Evolutionary conservation across 1,139 yeast species (phyloP).

Genomic region (Geotrichum phurueaensis): DNA sequence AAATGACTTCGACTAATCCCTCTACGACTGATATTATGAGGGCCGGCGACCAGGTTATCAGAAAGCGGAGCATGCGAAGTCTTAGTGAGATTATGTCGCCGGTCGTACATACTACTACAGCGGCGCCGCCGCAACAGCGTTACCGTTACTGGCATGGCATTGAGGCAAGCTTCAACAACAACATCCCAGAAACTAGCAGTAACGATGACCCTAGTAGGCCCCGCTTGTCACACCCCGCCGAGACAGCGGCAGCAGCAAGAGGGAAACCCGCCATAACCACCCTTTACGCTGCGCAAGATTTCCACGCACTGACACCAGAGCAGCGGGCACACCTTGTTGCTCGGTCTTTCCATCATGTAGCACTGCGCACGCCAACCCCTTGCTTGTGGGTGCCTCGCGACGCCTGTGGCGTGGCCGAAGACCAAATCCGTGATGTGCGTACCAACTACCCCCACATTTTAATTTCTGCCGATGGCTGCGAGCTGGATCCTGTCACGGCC

Average conservation of each 20-base stretch:
- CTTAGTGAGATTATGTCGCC: constrained; percentile 6
- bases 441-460: constrained; percentile 25
- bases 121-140: not conserved
- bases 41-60: not conserved
- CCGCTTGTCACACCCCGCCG: not conserved
- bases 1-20: not conserved
- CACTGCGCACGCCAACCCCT: constrained; percentile 28
- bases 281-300: not conserved
- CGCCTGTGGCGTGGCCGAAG: constrained; percentile 31
- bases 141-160: constrained; percentile 19
- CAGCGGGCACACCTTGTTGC: constrained; percentile 25
- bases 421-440: constrained; percentile 29
- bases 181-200: too few relatives aligned
- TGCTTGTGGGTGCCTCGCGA: constrained; percentile 36
- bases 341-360: constrained; percentile 32
- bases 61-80: constrained; percentile 7
- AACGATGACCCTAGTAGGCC: too few relatives aligned
- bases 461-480: constrained; percentile 25
- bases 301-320: constrained; percentile 19
- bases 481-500: constrained; percentile 17
- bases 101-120: constrained; percentile 1
- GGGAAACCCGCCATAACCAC: not conserved
- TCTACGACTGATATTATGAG: not conserved
- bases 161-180: constrained; percentile 24
- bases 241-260: not conserved